Percentiles rank a stretch among this genome's conserved stretches.
These are phyloP conservation scores for Fragilaria crotonensis DNA, from an alignment of 108 stramenopile species.

Conservation along the genomic window DNA sequence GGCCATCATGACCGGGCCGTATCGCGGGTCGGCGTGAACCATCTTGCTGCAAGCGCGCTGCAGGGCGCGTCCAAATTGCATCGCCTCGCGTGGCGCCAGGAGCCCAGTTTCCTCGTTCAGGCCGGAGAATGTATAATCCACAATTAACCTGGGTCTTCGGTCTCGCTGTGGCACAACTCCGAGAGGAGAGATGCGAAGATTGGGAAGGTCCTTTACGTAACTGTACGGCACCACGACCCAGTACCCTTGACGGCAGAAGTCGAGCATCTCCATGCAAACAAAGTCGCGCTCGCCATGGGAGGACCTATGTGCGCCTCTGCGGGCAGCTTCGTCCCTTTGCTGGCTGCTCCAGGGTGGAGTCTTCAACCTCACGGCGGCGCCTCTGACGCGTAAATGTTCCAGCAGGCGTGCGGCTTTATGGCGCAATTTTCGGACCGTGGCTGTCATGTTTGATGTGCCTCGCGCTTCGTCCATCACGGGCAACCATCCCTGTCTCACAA, in stretches of 20 bases:
- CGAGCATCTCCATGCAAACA: not conserved
- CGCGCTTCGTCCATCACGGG: too few species aligned
- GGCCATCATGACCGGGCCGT: constrained; percentile 11
- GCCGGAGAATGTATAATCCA: too few species aligned
- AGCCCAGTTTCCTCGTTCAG: constrained; percentile 1
- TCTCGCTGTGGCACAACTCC: too few species aligned
- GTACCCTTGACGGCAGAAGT: constrained; percentile 11
- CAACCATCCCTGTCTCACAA: too few species aligned
- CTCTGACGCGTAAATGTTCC: too few species aligned
- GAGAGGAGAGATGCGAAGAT: constrained; percentile 16
- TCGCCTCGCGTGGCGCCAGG: not conserved
- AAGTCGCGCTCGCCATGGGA: not conserved
- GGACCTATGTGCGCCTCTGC: constrained; percentile 15
- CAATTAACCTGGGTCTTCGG: too few species aligned
- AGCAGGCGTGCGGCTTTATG: too few species aligned
- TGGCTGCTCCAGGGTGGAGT: constrained; percentile 6
- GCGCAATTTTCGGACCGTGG: too few species aligned
- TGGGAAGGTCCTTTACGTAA: constrained; percentile 2
- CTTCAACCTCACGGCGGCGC: too few species aligned
- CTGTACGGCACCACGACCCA: constrained; percentile 21
- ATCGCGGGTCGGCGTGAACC: too few species aligned
- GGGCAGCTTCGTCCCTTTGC: constrained; percentile 1
- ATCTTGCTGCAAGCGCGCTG: too few species aligned
- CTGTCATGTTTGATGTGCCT: too few species aligned
- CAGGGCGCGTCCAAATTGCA: constrained; percentile 12